Base-by-base conservation (phyloP, 2,329 filamentous ascomycete species). In the Calonectria hawksworthii region DNA sequence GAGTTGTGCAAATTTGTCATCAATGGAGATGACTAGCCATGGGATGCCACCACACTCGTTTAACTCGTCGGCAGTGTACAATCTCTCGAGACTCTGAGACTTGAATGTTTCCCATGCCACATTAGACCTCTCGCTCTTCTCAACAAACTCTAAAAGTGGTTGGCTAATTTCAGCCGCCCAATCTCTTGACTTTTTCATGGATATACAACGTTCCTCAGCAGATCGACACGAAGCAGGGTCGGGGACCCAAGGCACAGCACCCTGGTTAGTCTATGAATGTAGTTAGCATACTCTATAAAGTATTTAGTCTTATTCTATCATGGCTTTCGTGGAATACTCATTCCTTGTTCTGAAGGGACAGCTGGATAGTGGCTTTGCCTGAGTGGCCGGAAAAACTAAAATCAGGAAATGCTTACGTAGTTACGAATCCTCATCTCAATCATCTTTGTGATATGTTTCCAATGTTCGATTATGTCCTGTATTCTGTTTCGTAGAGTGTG, bases 321-420 rank as follows among this genome's bases (percentile, higher is more conserved):
- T 44, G 2, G 4, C 9, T 1, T 10, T n/a, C 8, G 8, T 9
- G 7, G 18, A 1, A 10, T 9, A 10, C 8, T 6, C 18, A n/a
- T 6, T 5, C 18, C 18, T 44, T 44, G 18, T 4, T 9, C 7
- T n/a, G 18, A 1, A 10, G 1, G 2, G 41, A 6, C n/a, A 1
- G 41, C 2, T 3, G 41, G 7, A 44, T n/a, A n/a, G n/a, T 44
- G 41, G 2, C 5, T n/a, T 21, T 44, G 9, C 41, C n/a, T 7
- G 8, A n/a, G n/a, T n/a, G n/a, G n/a, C n/a, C n/a, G n/a, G 36
- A 3, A 18, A 7, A 38, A 18, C 36, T 3, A 38, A 7, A 38
- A 16, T 7, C 13, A 28, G 11, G 1, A 28, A 14, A 8, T 52
- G 30, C 51, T 54, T 23, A 64, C 68, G 32, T 64, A 65, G 30